Evolutionary conservation across 768 basidiomycete genomes (phyloP).

Genomic region (Tulasnella sp.): DNA sequence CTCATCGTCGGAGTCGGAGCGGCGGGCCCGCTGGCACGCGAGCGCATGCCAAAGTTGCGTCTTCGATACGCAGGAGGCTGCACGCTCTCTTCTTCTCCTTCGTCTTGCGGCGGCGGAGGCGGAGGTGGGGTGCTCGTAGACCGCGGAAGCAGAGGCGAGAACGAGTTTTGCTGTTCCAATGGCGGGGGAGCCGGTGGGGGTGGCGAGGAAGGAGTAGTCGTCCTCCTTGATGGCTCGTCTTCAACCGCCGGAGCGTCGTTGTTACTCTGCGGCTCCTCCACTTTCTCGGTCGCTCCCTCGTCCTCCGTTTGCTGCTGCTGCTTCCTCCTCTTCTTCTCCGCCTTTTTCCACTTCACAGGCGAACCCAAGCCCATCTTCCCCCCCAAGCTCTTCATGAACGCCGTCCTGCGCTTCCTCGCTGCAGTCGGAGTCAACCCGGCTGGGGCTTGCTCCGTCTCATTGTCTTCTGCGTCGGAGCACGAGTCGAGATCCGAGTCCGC

Average conservation of each 20-base stretch:
- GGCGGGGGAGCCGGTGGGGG: neutral
- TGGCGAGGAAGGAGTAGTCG: neutral
- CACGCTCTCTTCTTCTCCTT: neutral
- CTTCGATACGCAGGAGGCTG: constrained; percentile 1
- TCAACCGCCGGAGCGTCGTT: neutral
- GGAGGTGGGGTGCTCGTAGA: neutral
- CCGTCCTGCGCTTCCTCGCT: neutral
- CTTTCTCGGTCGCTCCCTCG: neutral
- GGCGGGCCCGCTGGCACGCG: neutral
- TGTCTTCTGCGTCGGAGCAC: neutral
- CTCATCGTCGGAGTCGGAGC: neutral
- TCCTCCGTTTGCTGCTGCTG: neutral
- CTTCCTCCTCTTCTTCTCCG: neutral
- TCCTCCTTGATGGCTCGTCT: neutral
- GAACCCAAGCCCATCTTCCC: neutral
- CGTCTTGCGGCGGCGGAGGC: neutral
- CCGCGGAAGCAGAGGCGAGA: neutral
- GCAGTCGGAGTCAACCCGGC: neutral
- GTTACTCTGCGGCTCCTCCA: neutral
- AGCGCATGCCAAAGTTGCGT: neutral
- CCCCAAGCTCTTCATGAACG: neutral
- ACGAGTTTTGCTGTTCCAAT: neutral
- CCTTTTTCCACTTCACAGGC: neutral
- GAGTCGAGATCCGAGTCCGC: neutral
- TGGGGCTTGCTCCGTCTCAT: neutral